phyloP scores from a whole-genome alignment of 768 basidiomycete species.

The Asterophora lycoperdoides region DNA sequence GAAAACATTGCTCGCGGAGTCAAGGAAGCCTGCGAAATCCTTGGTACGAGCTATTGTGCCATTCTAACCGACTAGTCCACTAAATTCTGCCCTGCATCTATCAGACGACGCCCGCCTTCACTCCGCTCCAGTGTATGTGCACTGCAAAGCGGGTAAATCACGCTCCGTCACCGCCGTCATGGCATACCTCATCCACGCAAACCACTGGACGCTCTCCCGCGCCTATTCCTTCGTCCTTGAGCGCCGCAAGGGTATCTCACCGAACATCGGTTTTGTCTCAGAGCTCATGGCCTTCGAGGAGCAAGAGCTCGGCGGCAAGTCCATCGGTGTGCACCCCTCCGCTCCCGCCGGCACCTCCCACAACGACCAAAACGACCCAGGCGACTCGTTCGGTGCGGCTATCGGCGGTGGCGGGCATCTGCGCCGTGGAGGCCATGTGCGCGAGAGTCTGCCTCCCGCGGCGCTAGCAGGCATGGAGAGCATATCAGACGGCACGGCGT shows the following conservation, averaged over 20 bases:
- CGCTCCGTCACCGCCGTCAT: constrained; percentile 95
- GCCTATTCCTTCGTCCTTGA: constrained; percentile 93
- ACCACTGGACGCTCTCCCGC: constrained; percentile 91
- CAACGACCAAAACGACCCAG: constrained; percentile 20
- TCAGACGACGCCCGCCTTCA: constrained; percentile 90
- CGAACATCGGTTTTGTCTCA: constrained; percentile 96
- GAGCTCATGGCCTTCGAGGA: constrained; percentile 98
- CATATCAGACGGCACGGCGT: constrained; percentile 22
- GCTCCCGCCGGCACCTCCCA: constrained; percentile 20
- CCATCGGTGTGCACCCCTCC: constrained; percentile 56
- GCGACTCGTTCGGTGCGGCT: constrained; percentile 39
- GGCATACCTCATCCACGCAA: constrained; percentile 95
- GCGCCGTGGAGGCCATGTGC: constrained; percentile 57
- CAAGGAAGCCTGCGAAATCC: constrained; percentile 77
- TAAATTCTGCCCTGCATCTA: neutral
- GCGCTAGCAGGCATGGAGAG: constrained; percentile 17
- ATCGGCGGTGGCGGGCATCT: constrained; percentile 32
- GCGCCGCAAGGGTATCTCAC: constrained; percentile 89
- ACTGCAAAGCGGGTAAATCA: constrained; percentile 95
- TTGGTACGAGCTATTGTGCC: constrained; percentile 54
- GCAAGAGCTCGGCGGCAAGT: constrained; percentile 76
- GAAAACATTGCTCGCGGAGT: constrained; percentile 80
- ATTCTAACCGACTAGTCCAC: neutral
- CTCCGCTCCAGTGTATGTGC: constrained; percentile 87
- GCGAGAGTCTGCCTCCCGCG: constrained; percentile 71